phyloP scores from a whole-genome alignment of 768 basidiomycete genomes.

The Rhodocollybia butyracea region DNA sequence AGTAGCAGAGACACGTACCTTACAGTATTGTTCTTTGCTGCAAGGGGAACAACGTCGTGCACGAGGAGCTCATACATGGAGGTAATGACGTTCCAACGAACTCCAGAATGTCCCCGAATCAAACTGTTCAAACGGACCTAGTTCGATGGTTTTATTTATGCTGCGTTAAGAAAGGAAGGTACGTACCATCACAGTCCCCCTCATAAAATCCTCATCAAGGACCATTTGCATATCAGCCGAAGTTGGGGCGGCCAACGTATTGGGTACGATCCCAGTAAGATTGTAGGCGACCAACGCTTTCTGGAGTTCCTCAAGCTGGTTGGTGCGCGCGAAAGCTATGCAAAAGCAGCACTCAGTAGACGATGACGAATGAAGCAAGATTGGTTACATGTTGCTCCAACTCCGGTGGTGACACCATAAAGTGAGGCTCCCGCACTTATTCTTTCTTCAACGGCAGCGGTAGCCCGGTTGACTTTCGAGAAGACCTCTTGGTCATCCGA shows the following conservation, averaged over 20 bases:
- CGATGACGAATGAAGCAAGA: background rate
- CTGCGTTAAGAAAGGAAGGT: background rate
- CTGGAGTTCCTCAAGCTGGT: background rate
- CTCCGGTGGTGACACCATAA: no score
- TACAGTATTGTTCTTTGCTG: conserved; percentile 23
- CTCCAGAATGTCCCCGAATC: background rate
- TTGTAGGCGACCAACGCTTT: background rate
- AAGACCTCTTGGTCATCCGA: no score
- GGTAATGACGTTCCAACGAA: no score
- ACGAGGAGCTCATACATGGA: background rate
- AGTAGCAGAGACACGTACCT: conserved; percentile 36
- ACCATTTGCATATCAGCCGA: background rate
- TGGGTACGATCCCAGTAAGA: background rate
- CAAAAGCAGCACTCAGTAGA: background rate
- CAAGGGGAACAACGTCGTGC: background rate
- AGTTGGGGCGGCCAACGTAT: background rate
- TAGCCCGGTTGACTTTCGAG: no score
- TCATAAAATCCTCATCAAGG: background rate
- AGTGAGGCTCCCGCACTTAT: no score
- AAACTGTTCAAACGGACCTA: background rate
- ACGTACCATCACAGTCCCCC: background rate
- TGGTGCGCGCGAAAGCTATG: background rate
- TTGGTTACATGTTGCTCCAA: no score
- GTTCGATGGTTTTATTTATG: background rate
- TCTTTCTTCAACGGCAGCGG: no score